Conservation (phyloP, 129 eudicot genomes). For the Daucus carota region DNA sequence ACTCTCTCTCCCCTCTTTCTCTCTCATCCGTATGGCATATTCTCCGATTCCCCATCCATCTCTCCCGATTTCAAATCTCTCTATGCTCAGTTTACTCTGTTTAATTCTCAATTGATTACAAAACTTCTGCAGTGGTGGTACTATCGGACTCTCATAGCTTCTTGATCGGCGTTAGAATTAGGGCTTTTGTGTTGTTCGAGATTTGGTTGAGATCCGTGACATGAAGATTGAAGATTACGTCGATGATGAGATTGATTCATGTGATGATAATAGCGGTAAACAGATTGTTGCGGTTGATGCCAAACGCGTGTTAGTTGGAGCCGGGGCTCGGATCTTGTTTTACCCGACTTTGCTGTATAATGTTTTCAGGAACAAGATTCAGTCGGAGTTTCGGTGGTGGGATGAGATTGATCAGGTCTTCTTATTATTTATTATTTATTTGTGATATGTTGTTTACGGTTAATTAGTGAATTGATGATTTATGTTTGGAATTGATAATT, state of each 20-base stretch:
- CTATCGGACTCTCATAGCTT: conserved; percentile 5
- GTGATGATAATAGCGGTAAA: conserved; percentile 17
- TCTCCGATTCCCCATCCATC: not conserved
- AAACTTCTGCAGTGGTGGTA: not conserved
- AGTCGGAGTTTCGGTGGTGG: conserved; percentile 89
- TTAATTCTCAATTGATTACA: not conserved
- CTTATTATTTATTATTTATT: too few species aligned
- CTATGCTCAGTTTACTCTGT: not conserved
- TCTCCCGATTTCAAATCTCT: not conserved
- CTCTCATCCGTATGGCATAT: not conserved
- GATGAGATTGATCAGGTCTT: conserved; percentile 75
- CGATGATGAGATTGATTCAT: conserved; percentile 37
- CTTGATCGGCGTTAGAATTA: conserved; percentile 13
- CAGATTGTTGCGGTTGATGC: conserved; percentile 55
- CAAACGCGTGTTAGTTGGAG: conserved; percentile 70
- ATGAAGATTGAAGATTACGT: conserved; percentile 61
- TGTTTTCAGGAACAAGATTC: conserved; percentile 65
- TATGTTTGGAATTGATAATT: too few species aligned
- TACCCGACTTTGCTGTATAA: conserved; percentile 85
- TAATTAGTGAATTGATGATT: too few species aligned
- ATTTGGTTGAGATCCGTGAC: conserved; percentile 28
- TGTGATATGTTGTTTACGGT: too few species aligned
- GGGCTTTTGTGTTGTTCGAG: conserved; percentile 23
- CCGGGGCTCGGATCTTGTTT: conserved; percentile 81
- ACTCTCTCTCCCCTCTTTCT: not conserved